These are phyloP conservation scores for Fusarium armeniacum DNA, from an alignment of 2,329 filamentous ascomycete genomes.

Conservation along the genomic window DNA sequence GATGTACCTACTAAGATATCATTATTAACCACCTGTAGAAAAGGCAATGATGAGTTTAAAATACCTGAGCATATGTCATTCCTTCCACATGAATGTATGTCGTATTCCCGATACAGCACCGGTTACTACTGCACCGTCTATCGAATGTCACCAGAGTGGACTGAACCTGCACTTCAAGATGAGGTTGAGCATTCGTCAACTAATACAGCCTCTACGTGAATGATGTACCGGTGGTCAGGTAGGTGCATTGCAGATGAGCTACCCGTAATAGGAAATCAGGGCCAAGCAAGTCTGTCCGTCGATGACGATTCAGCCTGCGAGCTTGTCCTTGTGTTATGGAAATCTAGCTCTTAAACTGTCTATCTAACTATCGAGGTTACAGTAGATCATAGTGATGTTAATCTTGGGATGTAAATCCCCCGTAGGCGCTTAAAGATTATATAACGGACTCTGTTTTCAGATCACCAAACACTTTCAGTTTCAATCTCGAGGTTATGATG, in stretches of 20 bases:
- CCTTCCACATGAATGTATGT: slow-evolving; percentile 2
- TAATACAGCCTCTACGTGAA: neutral
- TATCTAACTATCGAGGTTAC: neutral
- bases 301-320: slow-evolving; percentile 32
- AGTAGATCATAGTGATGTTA: slow-evolving; percentile 27
- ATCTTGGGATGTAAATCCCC: slow-evolving; percentile 33
- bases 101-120: neutral
- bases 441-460: neutral
- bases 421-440: slow-evolving; percentile 1
- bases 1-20: neutral
- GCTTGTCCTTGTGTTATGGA: neutral
- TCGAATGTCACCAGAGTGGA: slow-evolving; percentile 7
- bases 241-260: slow-evolving; percentile 8
- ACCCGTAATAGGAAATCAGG: neutral
- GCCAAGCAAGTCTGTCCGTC: neutral
- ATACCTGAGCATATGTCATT: neutral
- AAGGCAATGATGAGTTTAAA: neutral
- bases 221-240: neutral
- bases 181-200: neutral
- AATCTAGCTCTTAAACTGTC: neutral
- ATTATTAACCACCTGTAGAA: neutral
- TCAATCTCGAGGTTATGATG: neutral
- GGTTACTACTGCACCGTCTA: neutral
- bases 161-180: neutral
- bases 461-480: neutral